Conservation (phyloP, 139 green algal species). For the Chlorella sp. region DNA sequence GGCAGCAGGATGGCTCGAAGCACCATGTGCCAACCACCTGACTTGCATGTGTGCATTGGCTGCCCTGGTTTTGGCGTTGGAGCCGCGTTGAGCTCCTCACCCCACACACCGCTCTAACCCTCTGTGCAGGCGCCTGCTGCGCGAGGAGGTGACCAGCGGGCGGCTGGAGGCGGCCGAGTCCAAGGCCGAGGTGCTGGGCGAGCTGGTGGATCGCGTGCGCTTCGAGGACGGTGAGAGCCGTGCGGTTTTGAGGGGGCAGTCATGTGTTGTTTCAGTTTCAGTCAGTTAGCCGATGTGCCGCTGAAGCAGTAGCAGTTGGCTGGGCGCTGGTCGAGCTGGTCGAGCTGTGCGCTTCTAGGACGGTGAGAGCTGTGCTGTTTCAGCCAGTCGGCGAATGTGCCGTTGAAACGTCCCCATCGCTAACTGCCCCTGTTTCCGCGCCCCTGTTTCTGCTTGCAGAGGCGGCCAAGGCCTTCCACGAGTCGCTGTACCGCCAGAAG, state of each 20-base stretch:
- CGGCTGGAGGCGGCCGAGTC: slow-evolving; percentile 55
- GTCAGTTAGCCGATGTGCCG: too few species aligned
- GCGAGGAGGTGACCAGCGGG: slow-evolving; percentile 74
- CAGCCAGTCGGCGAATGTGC: too few species aligned
- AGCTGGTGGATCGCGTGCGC: slow-evolving; percentile 73
- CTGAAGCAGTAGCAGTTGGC: not conserved
- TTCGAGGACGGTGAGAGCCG: slow-evolving; percentile 9
- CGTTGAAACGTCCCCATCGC: not conserved
- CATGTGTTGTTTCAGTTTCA: too few species aligned
- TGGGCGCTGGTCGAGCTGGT: not conserved
- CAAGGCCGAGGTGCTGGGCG: slow-evolving; percentile 74
- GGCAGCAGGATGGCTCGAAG: not conserved
- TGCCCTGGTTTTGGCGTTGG: too few species aligned
- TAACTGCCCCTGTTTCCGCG: not conserved
- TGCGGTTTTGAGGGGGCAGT: not conserved
- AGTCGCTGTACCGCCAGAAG: slow-evolving; percentile 83
- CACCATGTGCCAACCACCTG: too few species aligned
- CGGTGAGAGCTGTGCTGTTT: too few species aligned
- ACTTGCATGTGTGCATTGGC: too few species aligned
- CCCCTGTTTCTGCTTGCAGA: slow-evolving; percentile 69
- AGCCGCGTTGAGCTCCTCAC: too few species aligned
- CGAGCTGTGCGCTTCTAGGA: not conserved
- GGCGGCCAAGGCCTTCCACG: slow-evolving; percentile 83
- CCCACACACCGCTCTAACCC: too few species aligned
- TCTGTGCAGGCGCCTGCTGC: slow-evolving; percentile 74